Conservation (phyloP, 2,329 filamentous ascomycete genomes). For the Nemania sp. region DNA sequence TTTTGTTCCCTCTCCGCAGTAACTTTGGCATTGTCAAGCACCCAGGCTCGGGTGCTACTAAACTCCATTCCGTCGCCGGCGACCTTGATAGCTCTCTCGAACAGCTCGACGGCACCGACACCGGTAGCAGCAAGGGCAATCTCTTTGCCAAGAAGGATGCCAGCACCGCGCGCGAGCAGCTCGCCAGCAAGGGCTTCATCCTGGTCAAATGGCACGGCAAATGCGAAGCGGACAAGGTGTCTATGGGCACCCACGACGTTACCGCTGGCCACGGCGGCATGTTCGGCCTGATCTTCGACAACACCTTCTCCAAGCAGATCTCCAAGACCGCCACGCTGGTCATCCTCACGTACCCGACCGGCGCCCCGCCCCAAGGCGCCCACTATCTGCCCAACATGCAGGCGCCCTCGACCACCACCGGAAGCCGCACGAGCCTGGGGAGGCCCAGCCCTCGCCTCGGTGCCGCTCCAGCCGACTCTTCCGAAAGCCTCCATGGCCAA, state of each 20-base stretch:
- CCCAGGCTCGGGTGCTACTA: constrained; percentile 70
- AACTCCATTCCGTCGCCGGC: constrained; percentile 49
- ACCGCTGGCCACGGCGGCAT: constrained; percentile 76
- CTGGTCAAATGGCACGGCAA: constrained; percentile 86
- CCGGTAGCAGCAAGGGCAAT: constrained; percentile 46
- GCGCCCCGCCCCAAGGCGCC: constrained; percentile 73
- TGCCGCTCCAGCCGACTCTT: constrained; percentile 55
- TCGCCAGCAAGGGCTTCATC: constrained; percentile 69
- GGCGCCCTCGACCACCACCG: constrained; percentile 40
- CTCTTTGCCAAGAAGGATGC: constrained; percentile 60
- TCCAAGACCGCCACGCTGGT: constrained; percentile 96
- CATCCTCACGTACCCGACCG: constrained; percentile 88
- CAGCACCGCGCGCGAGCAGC: constrained; percentile 63
- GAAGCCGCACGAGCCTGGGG: constrained; percentile 56
- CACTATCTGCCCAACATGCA: constrained; percentile 68
- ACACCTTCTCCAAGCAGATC: constrained; percentile 94
- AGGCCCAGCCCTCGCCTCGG: constrained; percentile 52
- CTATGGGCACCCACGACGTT: constrained; percentile 87
- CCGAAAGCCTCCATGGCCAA: constrained; percentile 64
- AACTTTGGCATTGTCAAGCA: constrained; percentile 99
- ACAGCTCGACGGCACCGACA: constrained; percentile 41
- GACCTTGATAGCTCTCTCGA: constrained; percentile 53
- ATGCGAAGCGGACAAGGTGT: constrained; percentile 94
- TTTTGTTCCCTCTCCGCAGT: constrained; percentile 44
- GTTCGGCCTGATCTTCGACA: constrained; percentile 97